Base-by-base conservation (phyloP, 2,329 filamentous ascomycete genomes). In the Calonectria fujianensis region DNA sequence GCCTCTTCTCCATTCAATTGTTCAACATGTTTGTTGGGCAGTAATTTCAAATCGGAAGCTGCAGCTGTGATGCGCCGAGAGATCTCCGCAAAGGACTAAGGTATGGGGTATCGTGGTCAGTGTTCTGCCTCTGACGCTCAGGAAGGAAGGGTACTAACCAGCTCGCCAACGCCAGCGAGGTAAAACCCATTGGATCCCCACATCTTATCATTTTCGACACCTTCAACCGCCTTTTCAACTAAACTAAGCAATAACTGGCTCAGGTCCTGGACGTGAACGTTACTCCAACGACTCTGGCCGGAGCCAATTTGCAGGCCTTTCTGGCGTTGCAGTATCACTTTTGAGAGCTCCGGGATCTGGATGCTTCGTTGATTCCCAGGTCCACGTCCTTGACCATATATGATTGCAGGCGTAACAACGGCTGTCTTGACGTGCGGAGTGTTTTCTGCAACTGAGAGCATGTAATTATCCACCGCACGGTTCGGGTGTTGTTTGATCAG, bases 171-270 rank as follows among this genome's bases (percentile, higher is more conserved):
- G 0, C 81, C 78, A 0, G 81, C 79, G 11, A 87, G 82, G 69
- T 85, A 87, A 9, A 87, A 52, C 0, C 85, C 85, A 11, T 85
- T 79, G 14, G 80, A 51, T 10, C 84, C 83, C 86, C 86, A 88
- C 0, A 83, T 48, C 0, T 72, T 59, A 0, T 75, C 74, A 14
- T 79, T 77, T 1, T 76, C 32, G 3, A 65, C 76, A 0, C 76
- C 81, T 9, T 79, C 75, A 1, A 77, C 72, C 0, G 84, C 85
- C 18, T 82, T 81, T 69, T 84, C 80, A 7, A 84, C 79, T 9
- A 88, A 71, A 1, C 39, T 24, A 0, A 80, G 45, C 18, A 85
- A 80, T 0, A 86, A 45, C 31, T 77, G 68, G 4, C 80, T 82
- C 7, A 86, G 27, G 64, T 85, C 83, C 1, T 74, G 69, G 20